Conservation (phyloP, 345 rosid species). For the Melaleuca quinquenervia region DNA sequence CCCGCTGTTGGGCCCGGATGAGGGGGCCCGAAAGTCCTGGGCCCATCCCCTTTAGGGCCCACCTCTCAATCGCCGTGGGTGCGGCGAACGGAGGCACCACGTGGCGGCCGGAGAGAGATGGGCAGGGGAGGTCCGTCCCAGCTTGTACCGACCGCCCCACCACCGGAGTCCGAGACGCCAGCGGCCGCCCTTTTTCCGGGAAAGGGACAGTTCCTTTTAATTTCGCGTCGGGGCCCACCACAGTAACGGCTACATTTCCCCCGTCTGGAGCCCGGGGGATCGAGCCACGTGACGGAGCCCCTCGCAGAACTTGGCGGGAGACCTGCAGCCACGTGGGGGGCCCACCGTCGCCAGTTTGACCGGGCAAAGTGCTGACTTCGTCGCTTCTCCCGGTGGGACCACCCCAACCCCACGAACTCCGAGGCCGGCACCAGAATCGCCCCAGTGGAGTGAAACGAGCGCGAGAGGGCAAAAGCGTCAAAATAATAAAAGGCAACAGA, state of each 20-base stretch:
- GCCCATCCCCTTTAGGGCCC: not conserved
- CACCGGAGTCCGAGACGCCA: too few species aligned
- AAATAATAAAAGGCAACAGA: not conserved
- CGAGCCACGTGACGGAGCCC: conserved; percentile 29
- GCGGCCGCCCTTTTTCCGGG: not conserved
- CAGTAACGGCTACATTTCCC: conserved; percentile 31
- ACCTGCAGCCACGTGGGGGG: conserved; percentile 8
- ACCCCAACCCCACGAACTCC: not conserved
- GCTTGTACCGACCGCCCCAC: not conserved
- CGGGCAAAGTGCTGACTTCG: not conserved
- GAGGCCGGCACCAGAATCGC: conserved; percentile 5
- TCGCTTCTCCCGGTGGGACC: not conserved
- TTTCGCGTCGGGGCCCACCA: conserved; percentile 6
- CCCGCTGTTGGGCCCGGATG: not conserved
- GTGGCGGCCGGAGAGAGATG: not conserved
- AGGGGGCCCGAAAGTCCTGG: not conserved
- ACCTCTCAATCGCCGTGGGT: too few species aligned
- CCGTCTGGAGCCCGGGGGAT: not conserved
- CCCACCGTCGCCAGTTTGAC: conserved; percentile 1
- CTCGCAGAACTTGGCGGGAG: conserved; percentile 21
- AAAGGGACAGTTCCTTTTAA: conserved; percentile 2
- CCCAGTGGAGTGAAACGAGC: not conserved
- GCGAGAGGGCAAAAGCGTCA: not conserved
- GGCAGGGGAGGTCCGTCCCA: not conserved
- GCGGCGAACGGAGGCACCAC: not conserved